Conservation (phyloP, 2,329 filamentous ascomycete genomes). For the Pseudogymnoascus sp. region DNA sequence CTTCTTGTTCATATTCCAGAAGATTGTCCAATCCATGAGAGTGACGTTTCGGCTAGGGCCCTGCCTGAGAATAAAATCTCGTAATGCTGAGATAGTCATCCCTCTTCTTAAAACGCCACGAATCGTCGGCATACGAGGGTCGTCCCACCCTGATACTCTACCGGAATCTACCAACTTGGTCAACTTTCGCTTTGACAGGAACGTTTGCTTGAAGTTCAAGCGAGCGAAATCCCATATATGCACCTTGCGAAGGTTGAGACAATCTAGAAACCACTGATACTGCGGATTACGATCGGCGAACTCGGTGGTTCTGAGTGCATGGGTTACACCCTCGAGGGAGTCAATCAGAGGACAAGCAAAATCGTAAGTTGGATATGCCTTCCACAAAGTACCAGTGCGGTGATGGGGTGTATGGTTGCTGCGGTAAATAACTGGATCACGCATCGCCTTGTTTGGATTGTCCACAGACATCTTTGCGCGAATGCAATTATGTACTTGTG, state of each 20-base stretch:
- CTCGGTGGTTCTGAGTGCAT: constrained; percentile 75
- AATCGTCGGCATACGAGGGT: constrained; percentile 78
- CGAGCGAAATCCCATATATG: constrained; percentile 81
- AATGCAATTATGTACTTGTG: constrained; percentile 78
- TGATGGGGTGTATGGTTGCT: constrained; percentile 72
- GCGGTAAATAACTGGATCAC: constrained; percentile 95
- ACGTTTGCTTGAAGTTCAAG: constrained; percentile 76
- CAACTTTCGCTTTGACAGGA: constrained; percentile 79
- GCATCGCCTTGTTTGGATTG: constrained; percentile 89
- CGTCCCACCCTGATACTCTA: constrained; percentile 76
- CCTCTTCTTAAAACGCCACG: constrained; percentile 71
- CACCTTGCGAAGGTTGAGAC: constrained; percentile 64
- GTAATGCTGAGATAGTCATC: constrained; percentile 69
- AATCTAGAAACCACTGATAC: constrained; percentile 78
- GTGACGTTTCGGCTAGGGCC: constrained; percentile 78
- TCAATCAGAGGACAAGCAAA: constrained; percentile 79
- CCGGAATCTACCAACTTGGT: constrained; percentile 73
- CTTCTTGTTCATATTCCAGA: constrained; percentile 67
- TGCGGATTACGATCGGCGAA: constrained; percentile 81
- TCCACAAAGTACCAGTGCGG: constrained; percentile 71
- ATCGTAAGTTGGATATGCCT: constrained; percentile 83
- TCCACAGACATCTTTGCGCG: constrained; percentile 88
- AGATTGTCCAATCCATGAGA: constrained; percentile 72
- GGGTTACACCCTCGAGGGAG: constrained; percentile 72
- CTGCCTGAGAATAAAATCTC: constrained; percentile 79